phyloP scores from a whole-genome alignment of 768 basidiomycete species.

The Strobilomyces dryophilus region DNA sequence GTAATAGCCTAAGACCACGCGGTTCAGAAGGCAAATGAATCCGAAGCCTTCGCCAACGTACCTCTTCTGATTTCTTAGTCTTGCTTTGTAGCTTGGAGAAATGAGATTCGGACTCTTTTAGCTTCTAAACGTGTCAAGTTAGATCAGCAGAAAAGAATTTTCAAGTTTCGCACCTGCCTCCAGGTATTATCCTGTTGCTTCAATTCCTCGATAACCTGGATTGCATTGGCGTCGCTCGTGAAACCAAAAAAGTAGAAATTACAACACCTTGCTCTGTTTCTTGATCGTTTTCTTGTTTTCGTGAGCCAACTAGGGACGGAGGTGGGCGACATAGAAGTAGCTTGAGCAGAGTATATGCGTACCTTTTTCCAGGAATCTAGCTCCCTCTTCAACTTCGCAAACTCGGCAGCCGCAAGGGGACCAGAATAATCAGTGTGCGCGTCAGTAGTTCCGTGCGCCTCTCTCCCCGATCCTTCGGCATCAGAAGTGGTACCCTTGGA shows the following conservation, averaged over 20 bases:
- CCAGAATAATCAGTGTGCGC: conserved; percentile 26
- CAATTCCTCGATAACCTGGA: conserved; percentile 51
- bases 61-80: conserved; percentile 54
- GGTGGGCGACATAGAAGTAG: conserved; percentile 2
- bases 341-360: conserved; percentile 4
- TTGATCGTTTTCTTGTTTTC: conserved; percentile 48
- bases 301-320: conserved; percentile 29
- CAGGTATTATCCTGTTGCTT: conserved; percentile 38
- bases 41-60: conserved; percentile 22
- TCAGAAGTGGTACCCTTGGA: conserved; percentile 29
- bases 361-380: conserved; percentile 51
- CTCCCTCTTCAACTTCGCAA: conserved; percentile 54
- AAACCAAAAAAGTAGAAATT: background rate
- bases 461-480: conserved; percentile 23
- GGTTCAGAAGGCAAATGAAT: background rate
- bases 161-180: conserved; percentile 32
- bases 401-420: conserved; percentile 43
- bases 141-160: background rate
- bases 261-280: conserved; percentile 53
- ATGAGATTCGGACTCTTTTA: conserved; percentile 44
- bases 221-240: conserved; percentile 1
- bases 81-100: conserved; percentile 43
- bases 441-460: conserved; percentile 14
- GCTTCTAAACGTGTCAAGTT: conserved; percentile 29
- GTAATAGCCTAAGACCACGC: conserved; percentile 42